phyloP scores from a whole-genome alignment of 257 asterid species.

The Scutellaria galericulata region DNA sequence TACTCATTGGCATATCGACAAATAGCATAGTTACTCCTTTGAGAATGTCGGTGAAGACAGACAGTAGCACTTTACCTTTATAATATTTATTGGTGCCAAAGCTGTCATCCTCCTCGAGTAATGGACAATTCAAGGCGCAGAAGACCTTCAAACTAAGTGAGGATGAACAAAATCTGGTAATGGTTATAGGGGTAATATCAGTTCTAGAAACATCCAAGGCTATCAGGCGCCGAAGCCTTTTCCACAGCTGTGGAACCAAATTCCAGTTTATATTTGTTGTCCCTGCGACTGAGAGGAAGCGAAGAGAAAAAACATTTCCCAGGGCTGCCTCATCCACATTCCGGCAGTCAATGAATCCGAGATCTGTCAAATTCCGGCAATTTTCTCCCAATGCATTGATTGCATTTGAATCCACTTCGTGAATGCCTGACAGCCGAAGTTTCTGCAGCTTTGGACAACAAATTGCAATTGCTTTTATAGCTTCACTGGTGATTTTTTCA shows the following conservation, averaged over 20 bases:
- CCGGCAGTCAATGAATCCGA: constrained; percentile 78
- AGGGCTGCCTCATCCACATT: constrained; percentile 65
- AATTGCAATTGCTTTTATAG: constrained; percentile 67
- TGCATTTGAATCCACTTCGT: constrained; percentile 69
- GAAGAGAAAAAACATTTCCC: constrained; percentile 61
- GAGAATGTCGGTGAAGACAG: constrained; percentile 60
- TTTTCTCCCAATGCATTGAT: constrained; percentile 71
- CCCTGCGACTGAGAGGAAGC: constrained; percentile 81
- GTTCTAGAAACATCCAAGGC: constrained; percentile 90
- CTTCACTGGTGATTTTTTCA: constrained; percentile 75
- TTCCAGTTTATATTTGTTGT: constrained; percentile 65
- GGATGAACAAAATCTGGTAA: constrained; percentile 57
- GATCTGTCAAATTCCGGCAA: constrained; percentile 59
- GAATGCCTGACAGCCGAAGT: constrained; percentile 73
- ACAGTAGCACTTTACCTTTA: constrained; percentile 68
- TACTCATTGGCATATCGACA: constrained; percentile 50
- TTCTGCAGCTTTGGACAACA: constrained; percentile 67
- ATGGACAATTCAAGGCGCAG: constrained; percentile 71
- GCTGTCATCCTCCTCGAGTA: constrained; percentile 59
- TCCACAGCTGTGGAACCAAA: constrained; percentile 59
- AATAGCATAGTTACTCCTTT: constrained; percentile 63
- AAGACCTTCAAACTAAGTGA: constrained; percentile 63
- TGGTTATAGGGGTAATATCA: constrained; percentile 49
- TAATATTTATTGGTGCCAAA: constrained; percentile 55
- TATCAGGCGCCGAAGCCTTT: constrained; percentile 58